These are phyloP conservation scores for Globisporangium nodosum DNA, from an alignment of 352 stramenopile genomes.

Conservation along the genomic window DNA sequence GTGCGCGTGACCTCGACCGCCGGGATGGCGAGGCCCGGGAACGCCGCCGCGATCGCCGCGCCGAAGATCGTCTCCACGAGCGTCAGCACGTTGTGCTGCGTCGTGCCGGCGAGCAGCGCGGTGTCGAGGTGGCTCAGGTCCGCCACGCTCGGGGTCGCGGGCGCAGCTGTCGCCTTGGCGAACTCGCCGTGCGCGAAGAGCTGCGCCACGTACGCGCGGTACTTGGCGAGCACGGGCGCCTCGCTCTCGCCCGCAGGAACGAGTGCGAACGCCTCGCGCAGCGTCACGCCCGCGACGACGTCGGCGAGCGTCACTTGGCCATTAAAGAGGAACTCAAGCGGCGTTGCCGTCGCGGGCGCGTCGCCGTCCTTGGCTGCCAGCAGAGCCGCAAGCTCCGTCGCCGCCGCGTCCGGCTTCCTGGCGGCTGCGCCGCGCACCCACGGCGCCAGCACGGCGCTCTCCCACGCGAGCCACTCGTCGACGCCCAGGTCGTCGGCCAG, in stretches of 20 bases:
- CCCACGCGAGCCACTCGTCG: conserved; percentile 83
- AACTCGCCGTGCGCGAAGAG: conserved; percentile 49
- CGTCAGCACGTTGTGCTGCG: conserved; percentile 69
- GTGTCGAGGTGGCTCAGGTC: conserved; percentile 32
- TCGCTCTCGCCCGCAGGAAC: conserved; percentile 38
- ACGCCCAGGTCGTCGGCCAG: conserved; percentile 69
- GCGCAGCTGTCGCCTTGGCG: conserved; percentile 31
- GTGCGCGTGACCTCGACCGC: conserved; percentile 68
- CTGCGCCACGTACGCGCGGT: conserved; percentile 62
- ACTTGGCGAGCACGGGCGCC: conserved; percentile 39
- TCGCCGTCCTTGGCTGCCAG: conserved; percentile 55
- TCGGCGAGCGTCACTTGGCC: conserved; percentile 62
- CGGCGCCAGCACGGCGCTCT: conserved; percentile 53
- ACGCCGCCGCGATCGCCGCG: conserved; percentile 64
- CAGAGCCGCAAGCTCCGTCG: conserved; percentile 36
- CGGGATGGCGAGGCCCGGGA: conserved; percentile 46
- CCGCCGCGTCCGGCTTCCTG: conserved; percentile 9
- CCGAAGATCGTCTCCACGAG: conserved; percentile 76
- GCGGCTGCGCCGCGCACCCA: conserved; percentile 30
- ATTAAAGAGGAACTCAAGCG: conserved; percentile 62
- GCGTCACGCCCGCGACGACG: conserved; percentile 62
- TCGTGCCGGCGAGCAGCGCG: conserved; percentile 43
- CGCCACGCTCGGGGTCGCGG: conserved; percentile 11
- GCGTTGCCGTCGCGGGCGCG: conserved; percentile 31
- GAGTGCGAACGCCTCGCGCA: conserved; percentile 54